These are phyloP conservation scores for Orbilia ellipsospora DNA, from an alignment of 2,329 filamentous ascomycete species.

Conservation along the genomic window DNA sequence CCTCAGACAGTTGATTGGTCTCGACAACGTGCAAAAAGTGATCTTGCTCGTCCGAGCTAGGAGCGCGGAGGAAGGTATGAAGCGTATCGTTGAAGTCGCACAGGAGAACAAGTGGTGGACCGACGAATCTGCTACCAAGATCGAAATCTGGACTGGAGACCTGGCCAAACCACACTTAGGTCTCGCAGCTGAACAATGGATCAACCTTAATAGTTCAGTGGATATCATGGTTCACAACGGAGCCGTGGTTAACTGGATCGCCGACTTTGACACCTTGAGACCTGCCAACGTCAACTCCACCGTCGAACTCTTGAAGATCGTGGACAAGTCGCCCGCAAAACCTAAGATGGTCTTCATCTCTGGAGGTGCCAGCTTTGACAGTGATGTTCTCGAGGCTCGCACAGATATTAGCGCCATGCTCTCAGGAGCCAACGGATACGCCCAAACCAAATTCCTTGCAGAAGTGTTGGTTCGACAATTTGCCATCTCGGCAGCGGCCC, in stretches of 20 bases:
- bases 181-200: slow-evolving; percentile 56
- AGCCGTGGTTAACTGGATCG: slow-evolving; percentile 57
- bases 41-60: slow-evolving; percentile 57
- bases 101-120: slow-evolving; percentile 57
- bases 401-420: slow-evolving; percentile 29
- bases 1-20: slow-evolving; percentile 54
- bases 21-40: slow-evolving; percentile 41
- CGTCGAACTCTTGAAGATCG: slow-evolving; percentile 55
- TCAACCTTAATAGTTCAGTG: slow-evolving; percentile 52
- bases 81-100: slow-evolving; percentile 51
- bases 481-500: background rate
- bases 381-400: slow-evolving; percentile 11
- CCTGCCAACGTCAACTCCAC: slow-evolving; percentile 58
- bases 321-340: slow-evolving; percentile 14
- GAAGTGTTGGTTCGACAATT: slow-evolving; percentile 32
- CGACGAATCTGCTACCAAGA: slow-evolving; percentile 19
- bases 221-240: slow-evolving; percentile 58
- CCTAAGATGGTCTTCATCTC: slow-evolving; percentile 59
- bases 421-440: slow-evolving; percentile 25
- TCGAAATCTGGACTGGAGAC: slow-evolving; percentile 57
- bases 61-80: slow-evolving; percentile 29
- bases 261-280: slow-evolving; percentile 47
- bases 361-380: slow-evolving; percentile 56
- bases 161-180: slow-evolving; percentile 41
- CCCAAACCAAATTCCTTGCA: slow-evolving; percentile 38